Evolutionary conservation across 169 alveolate species (phyloP).

Genomic region (Amoebophrya sp.): DNA sequence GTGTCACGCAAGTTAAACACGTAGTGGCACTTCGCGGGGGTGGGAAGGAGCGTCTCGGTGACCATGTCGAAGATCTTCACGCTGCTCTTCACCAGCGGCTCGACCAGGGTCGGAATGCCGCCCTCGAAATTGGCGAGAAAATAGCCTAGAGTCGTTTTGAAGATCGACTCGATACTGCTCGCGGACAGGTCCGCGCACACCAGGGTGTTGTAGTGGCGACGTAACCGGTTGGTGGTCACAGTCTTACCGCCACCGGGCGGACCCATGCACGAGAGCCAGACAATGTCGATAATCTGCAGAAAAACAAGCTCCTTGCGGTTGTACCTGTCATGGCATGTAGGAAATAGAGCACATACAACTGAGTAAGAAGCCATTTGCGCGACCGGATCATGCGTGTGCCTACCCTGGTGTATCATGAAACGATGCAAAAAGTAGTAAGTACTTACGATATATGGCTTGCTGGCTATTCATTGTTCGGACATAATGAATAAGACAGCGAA

Average conservation of each 20-base stretch:
- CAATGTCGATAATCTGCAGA: slow-evolving; percentile 55
- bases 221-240: slow-evolving; percentile 70
- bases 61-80: slow-evolving; percentile 67
- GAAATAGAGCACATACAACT: no score
- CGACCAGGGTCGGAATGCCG: slow-evolving; percentile 29
- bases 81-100: slow-evolving; percentile 62
- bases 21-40: slow-evolving; percentile 87
- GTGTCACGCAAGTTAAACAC: slow-evolving; percentile 90
- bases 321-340: no score
- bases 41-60: slow-evolving; percentile 75
- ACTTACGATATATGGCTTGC: no score
- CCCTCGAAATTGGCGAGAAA: slow-evolving; percentile 41
- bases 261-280: slow-evolving; percentile 85
- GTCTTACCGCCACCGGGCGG: slow-evolving; percentile 93
- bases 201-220: slow-evolving; percentile 77
- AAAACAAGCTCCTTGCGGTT: slow-evolving; percentile 29
- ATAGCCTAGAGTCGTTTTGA: slow-evolving; percentile 59
- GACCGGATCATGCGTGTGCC: no score
- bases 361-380: no score
- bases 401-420: no score
- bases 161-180: slow-evolving; percentile 67
- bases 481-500: no score
- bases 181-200: slow-evolving; percentile 75
- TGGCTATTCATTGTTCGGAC: no score
- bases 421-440: no score